Percentiles rank a stretch among this genome's conserved stretches.
Conservation (phyloP, 129 eudicot species). For the Artemisia argyi region DNA sequence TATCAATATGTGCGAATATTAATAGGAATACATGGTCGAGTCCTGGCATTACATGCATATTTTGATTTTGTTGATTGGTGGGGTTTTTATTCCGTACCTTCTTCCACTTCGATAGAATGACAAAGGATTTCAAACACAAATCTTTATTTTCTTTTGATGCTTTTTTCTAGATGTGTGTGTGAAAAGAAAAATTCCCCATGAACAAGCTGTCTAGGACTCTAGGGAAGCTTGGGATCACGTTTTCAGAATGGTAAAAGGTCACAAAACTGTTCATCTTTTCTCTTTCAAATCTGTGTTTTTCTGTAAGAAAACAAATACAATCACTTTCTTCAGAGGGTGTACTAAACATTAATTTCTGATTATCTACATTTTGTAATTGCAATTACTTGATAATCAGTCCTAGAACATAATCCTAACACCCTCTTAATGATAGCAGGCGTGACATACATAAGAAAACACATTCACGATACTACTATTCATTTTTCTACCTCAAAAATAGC, state of each 20-base stretch:
- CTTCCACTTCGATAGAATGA: constrained; percentile 29
- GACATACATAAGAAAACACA: constrained; percentile 2
- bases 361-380: too few species aligned
- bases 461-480: constrained; percentile 6
- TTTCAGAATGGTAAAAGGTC: too few species aligned
- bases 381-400: too few species aligned
- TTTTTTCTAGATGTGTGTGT: constrained; percentile 19
- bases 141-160: neutral
- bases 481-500: constrained; percentile 7
- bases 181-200: constrained; percentile 19
- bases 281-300: too few species aligned
- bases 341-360: too few species aligned
- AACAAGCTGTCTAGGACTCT: neutral
- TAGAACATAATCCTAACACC: neutral
- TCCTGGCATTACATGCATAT: constrained; percentile 26
- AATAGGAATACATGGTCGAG: constrained; percentile 36
- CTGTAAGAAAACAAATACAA: too few species aligned
- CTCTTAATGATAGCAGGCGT: constrained; percentile 9
- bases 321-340: too few species aligned
- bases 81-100: constrained; percentile 27
- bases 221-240: too few species aligned
- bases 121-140: neutral
- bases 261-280: too few species aligned
- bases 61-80: constrained; percentile 26
- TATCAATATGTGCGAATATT: constrained; percentile 1